Percentiles rank a stretch among this genome's conserved stretches.
Evolutionary conservation across 495 filamentous ascomycete genomes (phyloP).

Genomic region (Neurospora hispaniola): DNA sequence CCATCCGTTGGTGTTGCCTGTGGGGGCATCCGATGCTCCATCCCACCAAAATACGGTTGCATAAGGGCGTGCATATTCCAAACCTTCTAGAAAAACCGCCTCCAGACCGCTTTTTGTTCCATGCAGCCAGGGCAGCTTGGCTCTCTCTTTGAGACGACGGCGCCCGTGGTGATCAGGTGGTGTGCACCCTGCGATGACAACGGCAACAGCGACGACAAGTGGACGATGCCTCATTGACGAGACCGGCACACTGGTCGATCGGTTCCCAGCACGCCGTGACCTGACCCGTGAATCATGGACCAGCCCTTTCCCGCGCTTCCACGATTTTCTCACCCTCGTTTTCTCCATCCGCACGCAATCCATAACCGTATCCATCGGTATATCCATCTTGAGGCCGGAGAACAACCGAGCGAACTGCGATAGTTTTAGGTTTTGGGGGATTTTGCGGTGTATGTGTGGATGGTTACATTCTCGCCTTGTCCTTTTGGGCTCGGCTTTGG

Average conservation of each 20-base stretch:
- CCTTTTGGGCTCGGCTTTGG: background rate
- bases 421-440: background rate
- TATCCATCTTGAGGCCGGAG: background rate
- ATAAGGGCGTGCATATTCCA: background rate
- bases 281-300: background rate
- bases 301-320: background rate
- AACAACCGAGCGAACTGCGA: background rate
- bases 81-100: background rate
- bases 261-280: background rate
- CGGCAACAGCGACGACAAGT: background rate
- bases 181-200: background rate
- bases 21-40: background rate
- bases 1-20: background rate
- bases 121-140: background rate
- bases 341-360: background rate
- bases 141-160: background rate
- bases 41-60: background rate
- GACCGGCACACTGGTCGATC: background rate
- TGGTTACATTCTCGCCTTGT: background rate
- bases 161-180: background rate
- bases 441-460: background rate
- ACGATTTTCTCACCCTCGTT: background rate
- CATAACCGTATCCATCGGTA: background rate
- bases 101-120: background rate
- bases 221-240: background rate